Conservation (phyloP, 345 rosid genomes). For the Salix viminalis region DNA sequence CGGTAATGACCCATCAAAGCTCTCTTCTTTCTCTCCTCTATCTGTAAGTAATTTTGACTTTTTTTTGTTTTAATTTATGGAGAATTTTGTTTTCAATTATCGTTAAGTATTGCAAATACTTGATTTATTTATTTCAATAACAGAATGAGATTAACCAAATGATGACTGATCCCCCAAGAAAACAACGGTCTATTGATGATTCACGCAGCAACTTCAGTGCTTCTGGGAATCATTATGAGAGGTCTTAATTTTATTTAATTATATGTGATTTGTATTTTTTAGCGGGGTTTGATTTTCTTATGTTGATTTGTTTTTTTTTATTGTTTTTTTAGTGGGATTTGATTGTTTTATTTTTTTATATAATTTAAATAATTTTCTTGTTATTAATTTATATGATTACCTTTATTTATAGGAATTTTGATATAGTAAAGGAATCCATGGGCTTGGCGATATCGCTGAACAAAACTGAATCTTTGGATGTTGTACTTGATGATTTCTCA, state of each 20-base stretch:
- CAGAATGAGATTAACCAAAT: slow-evolving; percentile 39
- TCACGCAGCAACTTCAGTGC: slow-evolving; percentile 18
- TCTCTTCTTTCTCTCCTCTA: slow-evolving; percentile 37
- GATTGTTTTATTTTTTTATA: neutral
- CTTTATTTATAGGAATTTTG: slow-evolving; percentile 41
- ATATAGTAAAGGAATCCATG: slow-evolving; percentile 67
- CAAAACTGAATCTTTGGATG: slow-evolving; percentile 67
- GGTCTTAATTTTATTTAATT: slow-evolving; percentile 12
- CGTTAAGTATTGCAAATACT: neutral
- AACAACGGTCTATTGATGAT: slow-evolving; percentile 14
- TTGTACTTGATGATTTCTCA: slow-evolving; percentile 65
- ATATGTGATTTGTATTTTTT: neutral
- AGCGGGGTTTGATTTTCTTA: neutral
- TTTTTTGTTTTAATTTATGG: neutral
- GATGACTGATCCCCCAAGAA: slow-evolving; percentile 28
- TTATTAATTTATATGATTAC: neutral
- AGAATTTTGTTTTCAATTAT: neutral
- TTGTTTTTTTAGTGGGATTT: neutral
- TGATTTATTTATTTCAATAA: neutral
- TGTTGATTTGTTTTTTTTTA: neutral
- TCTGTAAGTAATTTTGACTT: slow-evolving; percentile 33
- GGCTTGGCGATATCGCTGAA: slow-evolving; percentile 68
- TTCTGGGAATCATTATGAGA: slow-evolving; percentile 18
- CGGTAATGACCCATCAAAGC: slow-evolving; percentile 31
- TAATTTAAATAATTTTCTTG: neutral